Conservation (phyloP, 306 rosid species). For the Quercus glauca region DNA sequence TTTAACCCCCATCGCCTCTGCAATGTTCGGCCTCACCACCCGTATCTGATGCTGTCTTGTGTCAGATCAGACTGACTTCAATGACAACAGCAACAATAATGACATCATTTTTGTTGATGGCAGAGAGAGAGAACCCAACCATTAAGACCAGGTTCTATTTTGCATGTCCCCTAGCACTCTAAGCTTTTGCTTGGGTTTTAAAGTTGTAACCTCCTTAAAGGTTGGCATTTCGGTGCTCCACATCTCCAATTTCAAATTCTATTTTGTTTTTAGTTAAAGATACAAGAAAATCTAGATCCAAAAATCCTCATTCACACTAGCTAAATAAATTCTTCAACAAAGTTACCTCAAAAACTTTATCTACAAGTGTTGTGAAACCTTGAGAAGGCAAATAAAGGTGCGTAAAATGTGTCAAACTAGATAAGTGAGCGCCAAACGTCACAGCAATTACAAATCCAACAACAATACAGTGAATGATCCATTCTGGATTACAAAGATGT, state of each 20-base stretch:
- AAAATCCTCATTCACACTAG: too few species aligned
- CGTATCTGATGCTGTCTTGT: constrained; percentile 66
- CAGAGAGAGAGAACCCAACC: constrained; percentile 45
- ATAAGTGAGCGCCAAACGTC: too few species aligned
- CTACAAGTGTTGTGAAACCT: too few species aligned
- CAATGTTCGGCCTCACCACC: constrained; percentile 54
- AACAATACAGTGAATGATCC: too few species aligned
- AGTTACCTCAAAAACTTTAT: too few species aligned
- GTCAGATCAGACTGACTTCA: constrained; percentile 64
- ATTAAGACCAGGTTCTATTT: constrained; percentile 58
- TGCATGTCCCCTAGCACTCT: constrained; percentile 62
- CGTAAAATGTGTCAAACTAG: too few species aligned
- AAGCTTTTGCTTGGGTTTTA: constrained; percentile 58
- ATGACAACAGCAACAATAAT: constrained; percentile 5
- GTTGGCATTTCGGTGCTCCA: constrained; percentile 71
- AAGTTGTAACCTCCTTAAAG: constrained; percentile 61
- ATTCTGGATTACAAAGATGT: too few species aligned
- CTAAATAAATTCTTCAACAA: too few species aligned
- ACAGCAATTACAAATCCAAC: too few species aligned
- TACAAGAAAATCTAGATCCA: too few species aligned
- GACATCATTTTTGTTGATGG: background rate
- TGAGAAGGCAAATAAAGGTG: too few species aligned
- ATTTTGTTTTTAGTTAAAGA: too few species aligned
- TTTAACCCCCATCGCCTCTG: constrained; percentile 61
- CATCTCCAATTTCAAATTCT: constrained; percentile 22